Evolutionary conservation across 2,329 filamentous ascomycete species (phyloP).

Genomic region (Penicillium griseofulvum): DNA sequence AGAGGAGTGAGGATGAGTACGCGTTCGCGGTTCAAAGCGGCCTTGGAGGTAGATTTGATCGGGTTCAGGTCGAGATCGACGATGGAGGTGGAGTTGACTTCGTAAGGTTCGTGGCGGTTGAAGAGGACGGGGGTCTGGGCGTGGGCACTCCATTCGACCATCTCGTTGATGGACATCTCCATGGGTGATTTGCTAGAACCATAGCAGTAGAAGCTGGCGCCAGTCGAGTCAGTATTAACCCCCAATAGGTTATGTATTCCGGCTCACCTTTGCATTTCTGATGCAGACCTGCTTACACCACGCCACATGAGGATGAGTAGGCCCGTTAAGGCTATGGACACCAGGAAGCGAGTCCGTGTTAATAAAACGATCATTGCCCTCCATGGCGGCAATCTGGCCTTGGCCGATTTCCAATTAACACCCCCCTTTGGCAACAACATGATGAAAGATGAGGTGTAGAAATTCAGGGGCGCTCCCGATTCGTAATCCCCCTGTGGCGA

Average conservation of each 20-base stretch:
- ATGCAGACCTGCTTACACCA: slow-evolving; percentile 73
- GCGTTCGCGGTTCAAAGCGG: slow-evolving; percentile 75
- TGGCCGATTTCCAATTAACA: slow-evolving; percentile 88
- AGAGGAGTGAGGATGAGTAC: slow-evolving; percentile 90
- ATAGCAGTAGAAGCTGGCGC: slow-evolving; percentile 90
- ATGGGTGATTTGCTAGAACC: slow-evolving; percentile 93
- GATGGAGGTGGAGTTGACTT: slow-evolving; percentile 79
- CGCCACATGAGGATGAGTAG: slow-evolving; percentile 83
- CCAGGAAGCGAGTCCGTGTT: slow-evolving; percentile 73
- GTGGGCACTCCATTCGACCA: slow-evolving; percentile 83
- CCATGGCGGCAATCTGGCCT: slow-evolving; percentile 72
- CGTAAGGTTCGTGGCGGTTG: slow-evolving; percentile 87
- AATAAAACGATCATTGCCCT: slow-evolving; percentile 69
- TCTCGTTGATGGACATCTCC: slow-evolving; percentile 90
- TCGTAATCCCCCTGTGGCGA: slow-evolving; percentile 26
- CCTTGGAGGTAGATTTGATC: slow-evolving; percentile 76
- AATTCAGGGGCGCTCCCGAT: slow-evolving; percentile 23
- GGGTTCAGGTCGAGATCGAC: slow-evolving; percentile 78
- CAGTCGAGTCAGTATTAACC: not conserved
- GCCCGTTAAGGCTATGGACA: slow-evolving; percentile 68
- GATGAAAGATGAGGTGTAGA: slow-evolving; percentile 56
- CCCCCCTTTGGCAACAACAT: slow-evolving; percentile 93
- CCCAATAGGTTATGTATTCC: not conserved
- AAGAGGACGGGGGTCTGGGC: slow-evolving; percentile 90
- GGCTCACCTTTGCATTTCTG: slow-evolving; percentile 84